Conservation (phyloP, 306 rosid species). For the Vigna reflexopilosa region DNA sequence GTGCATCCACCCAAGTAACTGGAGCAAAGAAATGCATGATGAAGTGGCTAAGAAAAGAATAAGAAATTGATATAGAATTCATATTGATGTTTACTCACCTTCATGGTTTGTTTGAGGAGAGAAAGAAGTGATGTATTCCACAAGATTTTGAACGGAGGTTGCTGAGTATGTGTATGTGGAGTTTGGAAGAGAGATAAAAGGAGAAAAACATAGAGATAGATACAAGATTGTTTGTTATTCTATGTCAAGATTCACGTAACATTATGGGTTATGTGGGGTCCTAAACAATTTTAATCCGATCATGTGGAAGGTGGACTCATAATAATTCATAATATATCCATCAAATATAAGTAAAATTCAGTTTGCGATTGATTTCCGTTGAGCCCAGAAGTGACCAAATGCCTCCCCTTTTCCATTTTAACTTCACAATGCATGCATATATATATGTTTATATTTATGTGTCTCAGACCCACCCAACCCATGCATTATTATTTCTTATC, state of each 20-base stretch:
- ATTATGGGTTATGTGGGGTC: conserved; percentile 60
- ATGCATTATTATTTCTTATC: too few species aligned
- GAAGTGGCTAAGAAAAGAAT: not conserved
- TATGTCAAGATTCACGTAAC: conserved; percentile 60
- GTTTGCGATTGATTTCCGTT: not conserved
- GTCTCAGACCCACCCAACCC: too few species aligned
- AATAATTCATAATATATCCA: conserved; percentile 25
- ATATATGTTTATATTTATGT: too few species aligned
- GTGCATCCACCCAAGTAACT: conserved; percentile 95
- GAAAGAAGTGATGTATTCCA: conserved; percentile 37
- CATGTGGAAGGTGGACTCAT: conserved; percentile 48
- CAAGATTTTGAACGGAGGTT: conserved; percentile 42
- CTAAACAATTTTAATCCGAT: conserved; percentile 40
- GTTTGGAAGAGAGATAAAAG: conserved; percentile 35
- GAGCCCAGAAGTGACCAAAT: not conserved
- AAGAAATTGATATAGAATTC: too few species aligned
- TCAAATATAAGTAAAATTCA: not conserved
- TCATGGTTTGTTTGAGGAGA: conserved; percentile 59
- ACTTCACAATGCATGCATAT: not conserved
- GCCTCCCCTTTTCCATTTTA: not conserved
- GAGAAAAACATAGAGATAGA: conserved; percentile 63
- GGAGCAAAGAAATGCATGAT: conserved; percentile 31
- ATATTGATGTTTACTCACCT: conserved; percentile 51
- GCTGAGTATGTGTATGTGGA: conserved; percentile 4
- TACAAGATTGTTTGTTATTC: conserved; percentile 56